A percentile compares a stretch with the other conserved stretches of the same genome.
Conservation (phyloP, 148 eudicot species). For the Agrostemma githago region DNA sequence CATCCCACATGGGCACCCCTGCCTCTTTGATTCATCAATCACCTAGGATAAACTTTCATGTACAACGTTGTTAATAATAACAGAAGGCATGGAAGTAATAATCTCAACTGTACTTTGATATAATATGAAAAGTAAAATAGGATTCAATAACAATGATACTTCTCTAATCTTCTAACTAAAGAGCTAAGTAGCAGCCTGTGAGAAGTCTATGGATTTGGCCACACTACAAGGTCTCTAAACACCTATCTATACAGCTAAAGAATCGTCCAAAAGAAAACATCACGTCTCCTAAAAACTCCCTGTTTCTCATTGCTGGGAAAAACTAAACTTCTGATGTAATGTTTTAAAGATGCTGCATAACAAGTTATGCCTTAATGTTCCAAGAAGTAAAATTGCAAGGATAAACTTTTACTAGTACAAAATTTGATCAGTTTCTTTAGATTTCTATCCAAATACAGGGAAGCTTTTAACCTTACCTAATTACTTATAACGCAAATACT, state of each 20-base stretch:
- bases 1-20: neutral
- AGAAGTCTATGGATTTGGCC: neutral
- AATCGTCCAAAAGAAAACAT: neutral
- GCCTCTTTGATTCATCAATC: neutral
- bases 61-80: neutral
- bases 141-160: neutral
- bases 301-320: neutral
- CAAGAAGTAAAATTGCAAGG: neutral
- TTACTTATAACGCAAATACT: neutral
- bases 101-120: neutral
- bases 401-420: neutral
- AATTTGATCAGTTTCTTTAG: neutral
- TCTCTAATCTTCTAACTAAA: neutral
- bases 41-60: neutral
- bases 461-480: neutral
- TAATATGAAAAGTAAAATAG: neutral
- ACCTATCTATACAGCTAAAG: neutral
- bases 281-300: neutral
- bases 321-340: neutral
- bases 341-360: neutral
- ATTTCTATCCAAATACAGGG: neutral
- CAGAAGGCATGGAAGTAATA: neutral
- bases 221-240: neutral
- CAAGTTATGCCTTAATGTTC: neutral
- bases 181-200: too few relatives aligned